These are phyloP conservation scores for Cyclocybe aegerita DNA, from an alignment of 768 basidiomycete genomes.

Conservation along the genomic window DNA sequence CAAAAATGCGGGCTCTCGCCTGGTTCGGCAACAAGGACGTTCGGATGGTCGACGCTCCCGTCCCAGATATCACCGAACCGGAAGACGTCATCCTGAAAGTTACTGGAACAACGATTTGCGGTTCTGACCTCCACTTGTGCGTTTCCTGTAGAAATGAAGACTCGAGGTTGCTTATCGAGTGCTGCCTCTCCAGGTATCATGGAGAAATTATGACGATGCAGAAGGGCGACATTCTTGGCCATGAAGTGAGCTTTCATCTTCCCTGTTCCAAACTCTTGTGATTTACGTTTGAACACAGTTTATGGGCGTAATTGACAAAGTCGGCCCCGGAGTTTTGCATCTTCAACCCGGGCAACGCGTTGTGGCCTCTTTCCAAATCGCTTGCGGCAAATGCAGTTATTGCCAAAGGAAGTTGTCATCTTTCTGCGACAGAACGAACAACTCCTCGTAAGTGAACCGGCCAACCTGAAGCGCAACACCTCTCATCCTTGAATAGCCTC, in stretches of 20 bases:
- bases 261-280: conserved; percentile 1
- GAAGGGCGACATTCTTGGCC: conserved; percentile 74
- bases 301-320: conserved; percentile 67
- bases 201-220: conserved; percentile 69
- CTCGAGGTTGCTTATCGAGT: not conserved
- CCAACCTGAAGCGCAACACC: not conserved
- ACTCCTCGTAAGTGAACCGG: conserved; percentile 45
- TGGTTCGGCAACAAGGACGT: conserved; percentile 63
- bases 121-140: conserved; percentile 61
- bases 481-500: conserved; percentile 20
- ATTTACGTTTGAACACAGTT: conserved; percentile 32
- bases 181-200: conserved; percentile 40
- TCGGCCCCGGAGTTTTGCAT: conserved; percentile 64
- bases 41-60: conserved; percentile 36
- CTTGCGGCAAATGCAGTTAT: conserved; percentile 70
- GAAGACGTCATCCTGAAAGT: conserved; percentile 75
- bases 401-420: conserved; percentile 74
- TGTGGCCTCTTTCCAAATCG: conserved; percentile 78
- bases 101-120: conserved; percentile 75
- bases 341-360: conserved; percentile 67
- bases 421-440: conserved; percentile 74
- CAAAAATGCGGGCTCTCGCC: conserved; percentile 66
- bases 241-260: conserved; percentile 44
- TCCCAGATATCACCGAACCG: conserved; percentile 64
- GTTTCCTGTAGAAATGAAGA: not conserved